Evolutionary conservation across 1,139 yeast species (phyloP).

Genomic region (Blastobotrys indianensis): DNA sequence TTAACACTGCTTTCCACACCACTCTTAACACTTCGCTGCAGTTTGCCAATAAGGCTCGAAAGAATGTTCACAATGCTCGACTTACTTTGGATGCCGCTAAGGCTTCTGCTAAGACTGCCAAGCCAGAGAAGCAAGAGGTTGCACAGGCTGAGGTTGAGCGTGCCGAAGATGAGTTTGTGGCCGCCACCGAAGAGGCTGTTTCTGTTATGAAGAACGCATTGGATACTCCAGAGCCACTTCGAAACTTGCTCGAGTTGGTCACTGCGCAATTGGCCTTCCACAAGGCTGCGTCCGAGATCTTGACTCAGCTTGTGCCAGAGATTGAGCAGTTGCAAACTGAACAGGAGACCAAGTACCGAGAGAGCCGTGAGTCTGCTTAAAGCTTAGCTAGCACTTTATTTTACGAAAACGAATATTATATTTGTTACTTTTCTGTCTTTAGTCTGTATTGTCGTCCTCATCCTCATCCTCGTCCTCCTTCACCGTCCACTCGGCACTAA

Average conservation of each 20-base stretch:
- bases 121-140: slow-evolving; percentile 69
- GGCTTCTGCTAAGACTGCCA: slow-evolving; percentile 58
- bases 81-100: slow-evolving; percentile 77
- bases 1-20: slow-evolving; percentile 62
- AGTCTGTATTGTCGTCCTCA: slow-evolving; percentile 22
- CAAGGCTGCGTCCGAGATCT: slow-evolving; percentile 65
- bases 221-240: slow-evolving; percentile 65
- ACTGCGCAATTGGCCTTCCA: slow-evolving; percentile 82
- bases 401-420: not conserved
- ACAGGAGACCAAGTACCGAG: slow-evolving; percentile 39
- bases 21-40: slow-evolving; percentile 59
- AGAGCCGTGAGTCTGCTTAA: slow-evolving; percentile 28
- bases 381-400: not conserved
- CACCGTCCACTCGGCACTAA: slow-evolving; percentile 75
- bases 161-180: slow-evolving; percentile 86
- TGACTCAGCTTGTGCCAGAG: slow-evolving; percentile 61
- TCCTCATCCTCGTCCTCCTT: slow-evolving; percentile 39
- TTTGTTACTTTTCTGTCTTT: not conserved
- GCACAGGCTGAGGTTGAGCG: slow-evolving; percentile 75
- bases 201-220: slow-evolving; percentile 77
- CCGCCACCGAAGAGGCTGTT: slow-evolving; percentile 86
- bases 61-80: slow-evolving; percentile 72
- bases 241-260: slow-evolving; percentile 62
- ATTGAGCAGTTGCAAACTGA: slow-evolving; percentile 57
- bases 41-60: slow-evolving; percentile 66